Conservation (phyloP, 208 protist genomes). For the Crithidia mellificae region DNA sequence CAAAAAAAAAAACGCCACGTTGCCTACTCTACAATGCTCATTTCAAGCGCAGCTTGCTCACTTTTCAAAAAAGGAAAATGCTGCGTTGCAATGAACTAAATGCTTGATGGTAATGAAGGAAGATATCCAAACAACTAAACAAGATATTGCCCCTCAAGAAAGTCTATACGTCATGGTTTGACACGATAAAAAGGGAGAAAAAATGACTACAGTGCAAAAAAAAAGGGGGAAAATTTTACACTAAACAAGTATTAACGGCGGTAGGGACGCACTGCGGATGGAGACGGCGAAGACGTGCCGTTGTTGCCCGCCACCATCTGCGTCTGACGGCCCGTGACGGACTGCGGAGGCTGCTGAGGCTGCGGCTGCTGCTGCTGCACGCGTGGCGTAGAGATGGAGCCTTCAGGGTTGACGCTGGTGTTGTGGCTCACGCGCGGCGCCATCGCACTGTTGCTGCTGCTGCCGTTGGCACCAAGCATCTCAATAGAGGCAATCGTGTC, state of each 20-base stretch:
- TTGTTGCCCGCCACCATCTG: constrained; percentile 19
- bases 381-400: constrained; percentile 13
- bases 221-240: not conserved
- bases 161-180: no score
- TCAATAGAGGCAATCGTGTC: constrained; percentile 35
- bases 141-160: no score
- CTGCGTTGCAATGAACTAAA: no score
- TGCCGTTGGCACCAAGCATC: not conserved
- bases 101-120: no score
- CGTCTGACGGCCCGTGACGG: constrained; percentile 23
- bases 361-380: not conserved
- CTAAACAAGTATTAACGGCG: not conserved
- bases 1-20: no score
- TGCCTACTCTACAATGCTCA: no score
- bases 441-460: not conserved
- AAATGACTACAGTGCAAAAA: no score
- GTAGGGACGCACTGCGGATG: constrained; percentile 29
- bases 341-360: not conserved
- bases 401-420: constrained; percentile 4
- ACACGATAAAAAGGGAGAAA: no score
- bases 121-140: no score
- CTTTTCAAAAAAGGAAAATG: no score
- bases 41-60: no score
- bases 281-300: constrained; percentile 33
- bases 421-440: not conserved